Conservation (phyloP, 2,329 filamentous ascomycete species). For the Fusarium duplospermum region DNA sequence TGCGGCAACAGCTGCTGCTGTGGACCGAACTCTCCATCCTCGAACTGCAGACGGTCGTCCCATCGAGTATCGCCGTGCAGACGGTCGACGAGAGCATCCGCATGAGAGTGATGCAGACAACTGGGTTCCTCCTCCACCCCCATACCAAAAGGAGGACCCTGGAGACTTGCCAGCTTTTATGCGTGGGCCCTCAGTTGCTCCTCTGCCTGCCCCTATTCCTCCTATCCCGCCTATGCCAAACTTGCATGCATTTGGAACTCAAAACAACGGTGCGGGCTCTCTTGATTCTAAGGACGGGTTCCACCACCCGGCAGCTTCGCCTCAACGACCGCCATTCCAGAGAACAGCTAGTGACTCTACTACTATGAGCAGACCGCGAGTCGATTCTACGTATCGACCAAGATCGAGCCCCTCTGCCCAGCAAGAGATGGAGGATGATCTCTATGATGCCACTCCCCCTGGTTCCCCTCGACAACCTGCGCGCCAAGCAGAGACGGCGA, state of each 20-base stretch:
- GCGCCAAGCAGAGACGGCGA: constrained; percentile 3
- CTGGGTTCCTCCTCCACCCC: constrained; percentile 87
- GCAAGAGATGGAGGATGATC: constrained; percentile 53
- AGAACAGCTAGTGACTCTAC: constrained; percentile 53
- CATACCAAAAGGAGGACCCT: constrained; percentile 76
- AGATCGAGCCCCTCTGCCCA: constrained; percentile 47
- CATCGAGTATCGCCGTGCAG: constrained; percentile 74
- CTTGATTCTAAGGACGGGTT: constrained; percentile 14
- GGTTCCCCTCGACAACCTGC: constrained; percentile 50
- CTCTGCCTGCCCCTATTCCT: constrained; percentile 44
- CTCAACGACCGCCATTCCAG: constrained; percentile 44
- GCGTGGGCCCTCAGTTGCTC: constrained; percentile 59
- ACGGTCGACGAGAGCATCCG: constrained; percentile 77
- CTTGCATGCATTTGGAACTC: background rate
- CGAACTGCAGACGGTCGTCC: constrained; percentile 64
- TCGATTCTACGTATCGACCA: constrained; percentile 44
- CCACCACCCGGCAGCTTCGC: constrained; percentile 11
- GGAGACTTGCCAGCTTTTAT: constrained; percentile 67
- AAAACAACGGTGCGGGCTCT: background rate
- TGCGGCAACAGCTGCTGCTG: constrained; percentile 80
- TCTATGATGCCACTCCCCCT: constrained; percentile 62
- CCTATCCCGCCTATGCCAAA: constrained; percentile 40
- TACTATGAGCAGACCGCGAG: constrained; percentile 39
- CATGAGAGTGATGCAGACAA: constrained; percentile 91
- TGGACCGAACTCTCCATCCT: constrained; percentile 75